Evolutionary conservation across 176 grass and related monocot genomes (phyloP), one percentile per base, ranked within the genome.

Genomic region (Pontederia paniculata): DNA sequence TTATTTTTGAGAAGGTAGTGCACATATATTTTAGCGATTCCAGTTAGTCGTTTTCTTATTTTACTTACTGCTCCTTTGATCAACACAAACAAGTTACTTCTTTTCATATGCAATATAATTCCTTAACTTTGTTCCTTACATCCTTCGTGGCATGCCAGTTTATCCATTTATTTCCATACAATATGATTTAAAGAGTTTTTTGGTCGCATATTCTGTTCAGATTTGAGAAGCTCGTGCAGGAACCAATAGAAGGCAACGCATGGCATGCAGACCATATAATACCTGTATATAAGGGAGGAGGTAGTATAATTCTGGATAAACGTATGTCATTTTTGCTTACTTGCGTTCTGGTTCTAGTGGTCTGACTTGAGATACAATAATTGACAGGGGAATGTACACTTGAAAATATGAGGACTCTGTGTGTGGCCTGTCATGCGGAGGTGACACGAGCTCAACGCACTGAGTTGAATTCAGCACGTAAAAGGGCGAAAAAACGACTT

Each of bases 351-450:
- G 52, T 21, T 48, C 74, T 61, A 86, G 44, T 57, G 46, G 75
- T 15, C 42, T 60, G 55, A 66, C n/a, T n/a, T 50, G 11, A 12
- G 19, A 17, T 25, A 74, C 44, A 22, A 50, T 70, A 57, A 16
- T 37, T 84, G 41, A 28, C 68, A 87, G 91, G 91, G 28, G 91
- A 97, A 69, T 97, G 91, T 52, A 83, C 31, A 6, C 65, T 97
- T 54, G 91, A 97, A 70, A 97, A 97, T 75, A 83, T 90, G 82
- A 86, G 91, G 68, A 96, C 91, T 66, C 80, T 96, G n/a, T 96
- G 91, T 65, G 90, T 89, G 61, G 79, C 76, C 54, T 96, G 90
- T 70, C 90, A 96, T 74, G 70, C 68, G 55, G 79, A 74, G 50
- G 79, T 83, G 45, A 96, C 82, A 10, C 80, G 62, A 49, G 63